Conservation (phyloP, 2,329 filamentous ascomycete genomes). For the Colletotrichum trifolii region DNA sequence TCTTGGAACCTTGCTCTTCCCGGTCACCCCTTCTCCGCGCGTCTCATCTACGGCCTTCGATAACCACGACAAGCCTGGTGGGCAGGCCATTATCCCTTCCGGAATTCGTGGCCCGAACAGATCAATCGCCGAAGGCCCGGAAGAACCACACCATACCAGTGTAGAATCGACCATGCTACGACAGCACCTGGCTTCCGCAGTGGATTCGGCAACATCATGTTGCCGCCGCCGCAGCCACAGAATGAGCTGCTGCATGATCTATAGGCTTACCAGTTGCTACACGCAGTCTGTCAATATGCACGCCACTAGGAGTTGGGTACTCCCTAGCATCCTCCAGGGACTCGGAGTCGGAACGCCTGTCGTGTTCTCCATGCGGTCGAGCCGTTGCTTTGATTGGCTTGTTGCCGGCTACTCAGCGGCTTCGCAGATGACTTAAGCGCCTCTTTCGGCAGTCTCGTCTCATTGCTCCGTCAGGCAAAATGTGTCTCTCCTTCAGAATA, state of each 20-base stretch:
- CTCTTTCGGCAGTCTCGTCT: constrained; percentile 14
- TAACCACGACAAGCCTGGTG: constrained; percentile 7
- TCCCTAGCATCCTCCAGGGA: constrained; percentile 9
- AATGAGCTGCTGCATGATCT: constrained; percentile 1
- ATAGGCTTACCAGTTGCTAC: constrained; percentile 1
- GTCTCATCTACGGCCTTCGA: constrained; percentile 20
- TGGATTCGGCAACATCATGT: constrained; percentile 14
- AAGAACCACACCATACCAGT: constrained; percentile 12
- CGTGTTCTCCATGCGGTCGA: constrained; percentile 15
- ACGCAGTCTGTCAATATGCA: neutral
- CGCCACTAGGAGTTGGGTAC: neutral
- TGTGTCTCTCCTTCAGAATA: constrained; percentile 17
- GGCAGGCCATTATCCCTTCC: constrained; percentile 19
- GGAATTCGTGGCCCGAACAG: constrained; percentile 28
- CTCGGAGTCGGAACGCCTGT: constrained; percentile 20
- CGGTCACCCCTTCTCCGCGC: constrained; percentile 31
- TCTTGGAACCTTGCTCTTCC: constrained; percentile 17
- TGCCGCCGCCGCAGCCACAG: constrained; percentile 12
- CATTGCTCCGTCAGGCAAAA: constrained; percentile 24
- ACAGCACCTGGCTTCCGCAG: constrained; percentile 1
- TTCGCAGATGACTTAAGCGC: constrained; percentile 19
- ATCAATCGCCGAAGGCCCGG: constrained; percentile 22
- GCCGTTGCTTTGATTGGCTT: constrained; percentile 11
- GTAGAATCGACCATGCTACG: neutral
- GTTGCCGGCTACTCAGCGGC: constrained; percentile 8